Evolutionary conservation across 768 basidiomycete species (phyloP), one percentile per base, ranked within the genome.

Genomic region (Amanita brunnescens): DNA sequence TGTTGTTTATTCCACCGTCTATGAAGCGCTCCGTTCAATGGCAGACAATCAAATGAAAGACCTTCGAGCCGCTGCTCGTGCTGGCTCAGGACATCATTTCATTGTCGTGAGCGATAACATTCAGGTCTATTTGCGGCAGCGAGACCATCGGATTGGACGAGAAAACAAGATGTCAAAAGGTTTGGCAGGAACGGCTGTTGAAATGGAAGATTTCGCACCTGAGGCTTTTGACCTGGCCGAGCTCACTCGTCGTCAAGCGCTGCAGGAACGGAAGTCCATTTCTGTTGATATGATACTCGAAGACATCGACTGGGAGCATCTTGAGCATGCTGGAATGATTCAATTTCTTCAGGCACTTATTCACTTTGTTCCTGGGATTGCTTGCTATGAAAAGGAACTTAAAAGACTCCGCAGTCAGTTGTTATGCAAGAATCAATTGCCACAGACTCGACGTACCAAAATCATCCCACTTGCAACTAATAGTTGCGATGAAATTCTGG

Each of bases 381-480:
- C 55, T 6, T 56, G 58, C 4, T 68, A 58, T 47, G 54, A 57
- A 2, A 66, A 62, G 2, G 44, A 57, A 3, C 60, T 46, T 10
- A 61, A 56, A 0, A 56, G 57, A 34, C 51, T 58, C 12, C 43
- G 23, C 0, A 51, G 59, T 9, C 49, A 38, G 37, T 53, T 8
- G 7, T 24, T 5, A 37, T 44, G 7, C 18, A 46, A 24, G 37
- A 38, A 38, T 38, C 37, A 38, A 38, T 38, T 38, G 37, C 37
- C 37, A 38, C 13, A 4, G 10, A 10, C 4, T 5, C 37, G 18
- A 38, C 37, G 37, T 38, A 55, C 61, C 0, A 54, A 47, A 1
- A 47, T 67, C 7, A 62, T 64, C 38, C 67, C 68, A 5, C 58
- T 70, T 3, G 59, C 63, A 0, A 59, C 65, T 1, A 61, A 54